Evolutionary conservation across 2,329 filamentous ascomycete genomes (phyloP).

Genomic region (Beauveria medogensis): DNA sequence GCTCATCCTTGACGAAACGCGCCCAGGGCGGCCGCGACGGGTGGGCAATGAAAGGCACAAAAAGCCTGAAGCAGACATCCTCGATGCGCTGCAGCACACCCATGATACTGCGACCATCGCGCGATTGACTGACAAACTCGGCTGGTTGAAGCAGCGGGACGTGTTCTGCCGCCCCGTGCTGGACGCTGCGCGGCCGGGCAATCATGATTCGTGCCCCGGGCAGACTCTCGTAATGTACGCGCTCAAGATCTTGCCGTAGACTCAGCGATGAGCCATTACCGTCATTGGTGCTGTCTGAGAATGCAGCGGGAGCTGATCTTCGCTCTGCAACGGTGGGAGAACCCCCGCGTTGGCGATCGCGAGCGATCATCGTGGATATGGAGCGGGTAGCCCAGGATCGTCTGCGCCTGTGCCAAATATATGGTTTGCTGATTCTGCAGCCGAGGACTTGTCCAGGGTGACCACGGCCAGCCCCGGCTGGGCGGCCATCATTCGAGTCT

Average conservation of each 20-base stretch:
- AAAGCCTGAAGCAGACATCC: background rate
- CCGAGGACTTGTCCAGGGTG: background rate
- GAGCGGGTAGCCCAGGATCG: background rate
- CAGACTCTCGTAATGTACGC: background rate
- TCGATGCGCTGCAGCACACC: slow-evolving; percentile 1
- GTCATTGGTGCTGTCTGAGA: background rate
- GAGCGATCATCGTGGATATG: background rate
- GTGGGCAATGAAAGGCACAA: background rate
- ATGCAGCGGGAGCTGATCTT: background rate
- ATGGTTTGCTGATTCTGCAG: background rate
- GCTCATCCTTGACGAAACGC: background rate
- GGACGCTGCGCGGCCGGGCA: background rate
- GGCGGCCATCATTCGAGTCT: background rate
- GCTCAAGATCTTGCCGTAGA: background rate
- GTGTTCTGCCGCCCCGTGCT: background rate
- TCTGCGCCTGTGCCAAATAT: background rate
- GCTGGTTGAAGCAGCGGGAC: background rate
- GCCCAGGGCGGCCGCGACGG: background rate
- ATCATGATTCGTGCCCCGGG: slow-evolving; percentile 5
- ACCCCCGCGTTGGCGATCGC: background rate
- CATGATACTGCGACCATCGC: slow-evolving; percentile 2
- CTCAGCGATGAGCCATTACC: background rate
- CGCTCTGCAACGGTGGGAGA: background rate
- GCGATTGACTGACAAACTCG: background rate
- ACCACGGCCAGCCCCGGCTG: background rate